These are phyloP conservation scores for Byssoonygena ceratinophila DNA, from an alignment of 2,329 filamentous ascomycete species.

Conservation along the genomic window DNA sequence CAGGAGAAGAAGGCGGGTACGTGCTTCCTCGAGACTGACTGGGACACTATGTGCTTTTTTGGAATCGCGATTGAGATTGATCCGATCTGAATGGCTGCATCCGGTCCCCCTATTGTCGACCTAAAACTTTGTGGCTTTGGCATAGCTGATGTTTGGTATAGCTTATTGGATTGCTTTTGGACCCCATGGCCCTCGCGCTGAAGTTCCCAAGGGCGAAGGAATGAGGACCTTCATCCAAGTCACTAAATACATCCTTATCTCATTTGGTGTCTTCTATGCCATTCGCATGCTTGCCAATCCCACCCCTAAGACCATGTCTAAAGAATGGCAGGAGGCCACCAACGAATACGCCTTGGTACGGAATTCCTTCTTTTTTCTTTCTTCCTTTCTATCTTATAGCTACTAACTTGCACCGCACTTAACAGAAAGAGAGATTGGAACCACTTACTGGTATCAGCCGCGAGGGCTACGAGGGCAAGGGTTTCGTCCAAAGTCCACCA, in stretches of 20 bases:
- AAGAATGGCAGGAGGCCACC: conserved; percentile 90
- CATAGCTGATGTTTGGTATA: conserved; percentile 34
- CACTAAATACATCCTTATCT: conserved; percentile 54
- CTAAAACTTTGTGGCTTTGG: not conserved
- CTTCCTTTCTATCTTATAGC: conserved; percentile 11
- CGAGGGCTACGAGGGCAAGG: conserved; percentile 66
- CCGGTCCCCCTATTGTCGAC: not conserved
- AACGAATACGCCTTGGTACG: conserved; percentile 90
- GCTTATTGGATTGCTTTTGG: conserved; percentile 99
- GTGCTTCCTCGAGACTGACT: conserved; percentile 35
- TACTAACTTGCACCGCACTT: not conserved
- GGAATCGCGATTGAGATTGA: not conserved
- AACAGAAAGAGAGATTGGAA: conserved; percentile 69
- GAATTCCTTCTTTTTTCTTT: conserved; percentile 12
- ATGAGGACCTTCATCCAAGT: conserved; percentile 69
- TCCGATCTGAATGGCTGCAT: not conserved
- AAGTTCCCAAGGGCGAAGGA: conserved; percentile 71
- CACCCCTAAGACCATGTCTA: conserved; percentile 76
- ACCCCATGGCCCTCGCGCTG: conserved; percentile 82
- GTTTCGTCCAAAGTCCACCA: conserved; percentile 58
- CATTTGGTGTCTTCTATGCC: conserved; percentile 59
- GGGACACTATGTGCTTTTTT: not conserved
- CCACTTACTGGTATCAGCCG: conserved; percentile 75
- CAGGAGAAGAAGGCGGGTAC: conserved; percentile 99
- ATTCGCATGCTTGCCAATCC: conserved; percentile 63